Evolutionary conservation across 169 alveolate species (phyloP).

Genomic region (Cryptosporidium parvum): DNA sequence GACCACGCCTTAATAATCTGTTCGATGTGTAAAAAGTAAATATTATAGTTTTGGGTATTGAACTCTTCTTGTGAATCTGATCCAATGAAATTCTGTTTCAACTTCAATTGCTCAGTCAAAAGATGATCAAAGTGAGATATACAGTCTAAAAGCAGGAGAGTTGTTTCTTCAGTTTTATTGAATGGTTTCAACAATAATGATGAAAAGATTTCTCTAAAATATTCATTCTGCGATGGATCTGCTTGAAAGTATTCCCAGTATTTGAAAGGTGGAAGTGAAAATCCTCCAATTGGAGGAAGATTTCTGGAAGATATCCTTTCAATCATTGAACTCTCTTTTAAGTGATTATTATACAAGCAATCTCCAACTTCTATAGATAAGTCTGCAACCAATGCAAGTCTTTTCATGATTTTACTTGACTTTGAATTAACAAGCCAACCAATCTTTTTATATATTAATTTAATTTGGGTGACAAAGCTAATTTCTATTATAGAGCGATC

Average conservation of each 20-base stretch:
- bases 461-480: slow-evolving; percentile 10
- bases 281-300: slow-evolving; percentile 18
- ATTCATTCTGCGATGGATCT: slow-evolving; percentile 48
- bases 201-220: slow-evolving; percentile 34
- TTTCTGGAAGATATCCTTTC: slow-evolving; percentile 24
- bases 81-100: not conserved
- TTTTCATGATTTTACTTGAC: slow-evolving; percentile 17
- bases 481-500: not conserved
- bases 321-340: slow-evolving; percentile 13
- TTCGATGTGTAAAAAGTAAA: slow-evolving; percentile 18
- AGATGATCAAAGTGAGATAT: slow-evolving; percentile 50
- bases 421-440: slow-evolving; percentile 27
- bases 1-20: slow-evolving; percentile 42
- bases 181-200: slow-evolving; percentile 34
- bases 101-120: slow-evolving; percentile 14
- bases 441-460: slow-evolving; percentile 13
- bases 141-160: slow-evolving; percentile 26
- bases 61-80: not conserved
- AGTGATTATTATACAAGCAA: not conserved
- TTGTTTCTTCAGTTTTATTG: slow-evolving; percentile 24
- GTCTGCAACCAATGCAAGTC: slow-evolving; percentile 38
- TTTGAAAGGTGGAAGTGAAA: slow-evolving; percentile 28
- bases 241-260: slow-evolving; percentile 58
- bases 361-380: not conserved
- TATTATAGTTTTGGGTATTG: not conserved